A percentile compares a stretch with the other conserved stretches of the same genome.
Conservation (phyloP, 2,329 filamentous ascomycete genomes). For the Fonsecaea monophora region DNA sequence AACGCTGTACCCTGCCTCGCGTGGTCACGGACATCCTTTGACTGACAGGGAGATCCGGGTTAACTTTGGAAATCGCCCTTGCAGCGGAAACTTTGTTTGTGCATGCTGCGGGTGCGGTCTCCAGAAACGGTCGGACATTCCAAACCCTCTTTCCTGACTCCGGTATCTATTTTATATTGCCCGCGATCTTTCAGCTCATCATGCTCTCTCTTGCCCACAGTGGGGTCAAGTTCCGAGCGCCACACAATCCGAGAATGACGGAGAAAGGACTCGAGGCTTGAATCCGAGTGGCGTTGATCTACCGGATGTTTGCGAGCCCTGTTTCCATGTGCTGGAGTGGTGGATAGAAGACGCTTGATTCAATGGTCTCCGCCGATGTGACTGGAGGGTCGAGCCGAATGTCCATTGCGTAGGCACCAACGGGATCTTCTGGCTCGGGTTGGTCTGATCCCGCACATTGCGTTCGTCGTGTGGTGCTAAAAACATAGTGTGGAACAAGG, state of each 20-base stretch:
- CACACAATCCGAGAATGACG: neutral
- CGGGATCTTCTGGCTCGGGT: neutral
- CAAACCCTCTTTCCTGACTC: neutral
- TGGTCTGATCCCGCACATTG: neutral
- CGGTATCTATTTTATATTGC: neutral
- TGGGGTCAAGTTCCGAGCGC: neutral
- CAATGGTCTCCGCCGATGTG: neutral
- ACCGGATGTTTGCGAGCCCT: neutral
- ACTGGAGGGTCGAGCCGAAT: neutral
- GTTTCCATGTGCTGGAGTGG: neutral
- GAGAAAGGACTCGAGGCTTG: neutral
- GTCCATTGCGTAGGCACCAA: neutral
- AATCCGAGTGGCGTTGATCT: neutral
- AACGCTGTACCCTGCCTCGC: constrained; percentile 5
- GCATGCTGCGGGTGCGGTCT: neutral
- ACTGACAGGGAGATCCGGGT: neutral
- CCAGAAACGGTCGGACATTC: neutral
- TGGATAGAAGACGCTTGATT: neutral
- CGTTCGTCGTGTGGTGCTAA: constrained; percentile 9
- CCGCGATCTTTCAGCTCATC: neutral
- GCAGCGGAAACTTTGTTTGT: neutral
- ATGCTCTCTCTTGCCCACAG: neutral
- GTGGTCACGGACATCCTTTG: neutral
- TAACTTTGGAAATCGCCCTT: neutral
- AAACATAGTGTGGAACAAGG: constrained; percentile 14